A percentile compares a stretch with the other conserved stretches of the same genome.
Conservation (phyloP, 139 green algal species). For the Chloropicon primus region DNA sequence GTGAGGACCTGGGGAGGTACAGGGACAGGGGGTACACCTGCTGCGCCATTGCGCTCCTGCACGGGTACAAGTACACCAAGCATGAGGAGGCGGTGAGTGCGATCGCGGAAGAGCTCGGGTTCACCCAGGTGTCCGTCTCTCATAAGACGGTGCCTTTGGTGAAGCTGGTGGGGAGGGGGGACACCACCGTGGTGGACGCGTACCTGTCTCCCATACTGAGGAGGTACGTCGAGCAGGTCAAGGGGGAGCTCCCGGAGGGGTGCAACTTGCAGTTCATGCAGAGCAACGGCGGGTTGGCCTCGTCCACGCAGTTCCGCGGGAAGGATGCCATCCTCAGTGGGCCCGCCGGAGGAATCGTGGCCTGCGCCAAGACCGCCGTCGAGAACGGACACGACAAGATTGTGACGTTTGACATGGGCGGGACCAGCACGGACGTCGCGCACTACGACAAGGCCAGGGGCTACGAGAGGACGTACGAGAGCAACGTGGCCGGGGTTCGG, state of each 20-base stretch:
- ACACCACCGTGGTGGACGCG: slow-evolving; percentile 13
- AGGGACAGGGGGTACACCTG: not conserved
- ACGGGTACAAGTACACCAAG: slow-evolving; percentile 5
- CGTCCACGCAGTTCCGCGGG: slow-evolving; percentile 2
- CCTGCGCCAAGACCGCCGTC: not conserved
- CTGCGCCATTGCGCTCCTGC: slow-evolving; percentile 11
- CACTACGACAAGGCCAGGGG: slow-evolving; percentile 2
- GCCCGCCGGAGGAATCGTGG: slow-evolving; percentile 11
- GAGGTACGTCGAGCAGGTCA: slow-evolving; percentile 16
- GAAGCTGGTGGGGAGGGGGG: slow-evolving; percentile 10
- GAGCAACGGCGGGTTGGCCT: slow-evolving; percentile 6
- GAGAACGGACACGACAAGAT: slow-evolving; percentile 2
- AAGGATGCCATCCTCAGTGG: slow-evolving; percentile 23
- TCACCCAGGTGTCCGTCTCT: not conserved
- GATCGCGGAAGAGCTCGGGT: not conserved
- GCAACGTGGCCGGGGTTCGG: slow-evolving; percentile 6
- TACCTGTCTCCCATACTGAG: slow-evolving; percentile 17
- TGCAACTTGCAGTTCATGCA: slow-evolving; percentile 16
- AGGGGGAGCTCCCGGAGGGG: slow-evolving; percentile 20
- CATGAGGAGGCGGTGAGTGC: not conserved
- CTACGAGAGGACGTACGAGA: slow-evolving; percentile 15
- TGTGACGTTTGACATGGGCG: slow-evolving; percentile 15
- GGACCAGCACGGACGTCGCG: slow-evolving; percentile 9
- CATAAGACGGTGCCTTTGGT: slow-evolving; percentile 30
- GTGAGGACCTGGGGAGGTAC: not conserved